phyloP scores from a whole-genome alignment of 768 basidiomycete species.

The Rickenella mellea region DNA sequence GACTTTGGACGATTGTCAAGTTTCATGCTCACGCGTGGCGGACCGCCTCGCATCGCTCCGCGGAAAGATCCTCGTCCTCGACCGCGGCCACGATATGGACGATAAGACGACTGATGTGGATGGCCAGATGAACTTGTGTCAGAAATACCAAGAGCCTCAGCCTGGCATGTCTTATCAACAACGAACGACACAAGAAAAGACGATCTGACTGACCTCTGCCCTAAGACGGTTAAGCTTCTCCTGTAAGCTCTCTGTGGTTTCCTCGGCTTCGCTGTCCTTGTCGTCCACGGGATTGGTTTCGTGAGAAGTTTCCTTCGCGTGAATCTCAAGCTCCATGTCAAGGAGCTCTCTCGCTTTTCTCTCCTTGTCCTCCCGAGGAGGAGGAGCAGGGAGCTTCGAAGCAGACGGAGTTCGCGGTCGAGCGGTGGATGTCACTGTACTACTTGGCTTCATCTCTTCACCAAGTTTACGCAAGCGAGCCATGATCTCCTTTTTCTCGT shows the following conservation, averaged over 20 bases:
- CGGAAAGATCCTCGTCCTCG: slow-evolving; percentile 47
- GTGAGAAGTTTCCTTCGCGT: slow-evolving; percentile 28
- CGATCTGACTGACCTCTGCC: slow-evolving; percentile 54
- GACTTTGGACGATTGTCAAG: slow-evolving; percentile 85
- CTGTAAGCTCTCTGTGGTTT: slow-evolving; percentile 61
- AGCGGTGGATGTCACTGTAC: slow-evolving; percentile 19
- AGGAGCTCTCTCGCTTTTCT: slow-evolving; percentile 54
- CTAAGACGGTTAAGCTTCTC: slow-evolving; percentile 69
- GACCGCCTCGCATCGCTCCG: slow-evolving; percentile 57
- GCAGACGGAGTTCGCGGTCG: slow-evolving; percentile 18
- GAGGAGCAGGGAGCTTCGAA: slow-evolving; percentile 17
- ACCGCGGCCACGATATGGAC: slow-evolving; percentile 55
- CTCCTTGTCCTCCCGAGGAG: slow-evolving; percentile 35
- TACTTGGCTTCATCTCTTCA: slow-evolving; percentile 60
- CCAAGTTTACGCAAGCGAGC: slow-evolving; percentile 62
- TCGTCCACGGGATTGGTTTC: slow-evolving; percentile 40
- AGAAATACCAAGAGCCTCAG: slow-evolving; percentile 63
- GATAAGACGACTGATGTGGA: slow-evolving; percentile 24
- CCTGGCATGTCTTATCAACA: slow-evolving; percentile 32
- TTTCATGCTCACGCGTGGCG: slow-evolving; percentile 68
- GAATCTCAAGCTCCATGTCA: slow-evolving; percentile 79
- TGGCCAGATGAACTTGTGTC: slow-evolving; percentile 29
- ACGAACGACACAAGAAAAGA: no score
- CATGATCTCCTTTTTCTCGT: slow-evolving; percentile 78
- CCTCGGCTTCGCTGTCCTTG: slow-evolving; percentile 47